A percentile compares a stretch with the other conserved stretches of the same genome.
Evolutionary conservation across 108 stramenopile genomes (phyloP).

Genomic region (Cyclotella baltica): DNA sequence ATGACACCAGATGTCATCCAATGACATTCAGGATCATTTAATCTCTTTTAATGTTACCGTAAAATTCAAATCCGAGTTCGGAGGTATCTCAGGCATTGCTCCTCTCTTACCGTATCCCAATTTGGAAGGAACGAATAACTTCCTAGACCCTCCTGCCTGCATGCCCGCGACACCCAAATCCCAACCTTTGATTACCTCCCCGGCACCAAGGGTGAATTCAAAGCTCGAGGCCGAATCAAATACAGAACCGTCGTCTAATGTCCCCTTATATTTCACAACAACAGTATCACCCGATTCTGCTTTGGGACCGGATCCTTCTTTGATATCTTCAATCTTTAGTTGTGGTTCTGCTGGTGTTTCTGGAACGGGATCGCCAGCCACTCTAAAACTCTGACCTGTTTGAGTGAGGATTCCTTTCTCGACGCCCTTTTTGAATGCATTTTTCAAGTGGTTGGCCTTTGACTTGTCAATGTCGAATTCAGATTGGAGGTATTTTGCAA

Average conservation of each 20-base stretch:
- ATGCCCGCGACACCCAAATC: constrained; percentile 88
- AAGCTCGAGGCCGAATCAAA: constrained; percentile 79
- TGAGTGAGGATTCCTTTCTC: constrained; percentile 60
- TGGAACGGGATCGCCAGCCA: constrained; percentile 58
- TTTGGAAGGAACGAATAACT: constrained; percentile 85
- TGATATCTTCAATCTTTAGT: constrained; percentile 23
- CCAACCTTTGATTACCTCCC: constrained; percentile 93
- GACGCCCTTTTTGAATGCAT: constrained; percentile 79
- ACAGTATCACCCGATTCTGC: constrained; percentile 73
- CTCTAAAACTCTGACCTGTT: constrained; percentile 80
- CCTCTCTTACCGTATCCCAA: constrained; percentile 93
- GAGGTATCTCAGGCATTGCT: constrained; percentile 84
- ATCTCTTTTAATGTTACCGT: constrained; percentile 64
- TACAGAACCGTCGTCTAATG: constrained; percentile 65
- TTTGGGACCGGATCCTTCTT: constrained; percentile 35
- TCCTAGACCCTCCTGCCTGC: constrained; percentile 87
- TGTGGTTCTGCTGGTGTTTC: constrained; percentile 53
- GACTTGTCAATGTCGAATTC: constrained; percentile 75
- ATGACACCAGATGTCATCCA: too few relatives aligned
- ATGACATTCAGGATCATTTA: too few relatives aligned
- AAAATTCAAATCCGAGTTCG: constrained; percentile 84
- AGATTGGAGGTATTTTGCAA: constrained; percentile 76
- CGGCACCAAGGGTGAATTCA: constrained; percentile 75
- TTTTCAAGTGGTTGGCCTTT: constrained; percentile 56
- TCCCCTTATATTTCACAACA: constrained; percentile 79